A percentile compares a stretch with the other conserved stretches of the same genome.
Conservation (phyloP, 1,284 basidiomycete species). For the Athelia psychrophila region DNA sequence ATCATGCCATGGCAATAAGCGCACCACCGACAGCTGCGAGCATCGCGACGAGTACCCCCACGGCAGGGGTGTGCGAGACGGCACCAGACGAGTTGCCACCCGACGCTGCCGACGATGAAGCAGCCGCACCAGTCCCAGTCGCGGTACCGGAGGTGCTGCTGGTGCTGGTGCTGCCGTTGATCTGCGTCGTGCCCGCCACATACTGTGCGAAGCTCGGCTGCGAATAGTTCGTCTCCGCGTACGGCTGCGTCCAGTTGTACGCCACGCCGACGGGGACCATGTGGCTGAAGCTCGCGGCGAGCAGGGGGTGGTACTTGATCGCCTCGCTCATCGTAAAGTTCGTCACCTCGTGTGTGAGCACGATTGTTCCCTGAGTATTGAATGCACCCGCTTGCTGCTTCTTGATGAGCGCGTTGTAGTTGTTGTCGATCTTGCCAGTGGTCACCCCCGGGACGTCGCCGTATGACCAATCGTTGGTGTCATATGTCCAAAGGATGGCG, state of each 20-base stretch:
- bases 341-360: constrained; percentile 47
- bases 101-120: too few relatives aligned
- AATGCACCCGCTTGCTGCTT: constrained; percentile 40
- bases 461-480: constrained; percentile 69
- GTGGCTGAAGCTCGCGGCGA: constrained; percentile 41
- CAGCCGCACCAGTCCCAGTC: too few relatives aligned
- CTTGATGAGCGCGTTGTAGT: constrained; percentile 39
- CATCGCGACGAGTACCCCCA: too few relatives aligned
- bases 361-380: constrained; percentile 41
- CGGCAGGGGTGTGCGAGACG: too few relatives aligned
- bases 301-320: constrained; percentile 34
- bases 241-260: constrained; percentile 43
- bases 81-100: too few relatives aligned
- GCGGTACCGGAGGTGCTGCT: too few relatives aligned
- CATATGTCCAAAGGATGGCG: constrained; percentile 77
- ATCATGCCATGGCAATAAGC: too few relatives aligned
- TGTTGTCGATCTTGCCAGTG: constrained; percentile 32
- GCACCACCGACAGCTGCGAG: too few relatives aligned
- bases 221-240: constrained; percentile 38
- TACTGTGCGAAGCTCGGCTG: constrained; percentile 44
- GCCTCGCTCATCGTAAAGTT: constrained; percentile 49
- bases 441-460: constrained; percentile 41
- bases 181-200: constrained; percentile 10
- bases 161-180: too few relatives aligned
- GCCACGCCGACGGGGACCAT: constrained; percentile 49